Percentiles rank a stretch among this genome's conserved stretches.
Evolutionary conservation across 495 filamentous ascomycete genomes (phyloP).

Genomic region (Penicillium coffeae): DNA sequence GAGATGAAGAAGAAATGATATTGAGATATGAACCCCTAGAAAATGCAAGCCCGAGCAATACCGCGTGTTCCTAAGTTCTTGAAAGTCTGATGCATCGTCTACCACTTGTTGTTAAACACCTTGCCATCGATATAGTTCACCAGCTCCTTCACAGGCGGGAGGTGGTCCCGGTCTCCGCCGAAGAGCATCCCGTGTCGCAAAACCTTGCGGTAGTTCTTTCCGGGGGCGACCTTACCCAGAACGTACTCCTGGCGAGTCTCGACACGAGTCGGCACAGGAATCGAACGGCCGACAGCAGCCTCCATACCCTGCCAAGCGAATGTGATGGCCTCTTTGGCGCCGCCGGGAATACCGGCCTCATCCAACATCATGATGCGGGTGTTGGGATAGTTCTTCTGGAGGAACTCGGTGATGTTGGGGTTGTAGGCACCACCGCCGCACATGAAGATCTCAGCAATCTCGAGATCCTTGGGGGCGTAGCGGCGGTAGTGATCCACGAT

Average conservation of each 20-base stretch:
- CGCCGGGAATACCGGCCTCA: constrained; percentile 49
- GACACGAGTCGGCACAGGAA: constrained; percentile 50
- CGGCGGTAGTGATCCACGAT: constrained; percentile 54
- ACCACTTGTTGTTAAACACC: constrained; percentile 47
- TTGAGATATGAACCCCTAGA: neutral
- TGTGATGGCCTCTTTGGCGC: constrained; percentile 56
- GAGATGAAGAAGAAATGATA: neutral
- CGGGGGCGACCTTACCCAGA: constrained; percentile 50
- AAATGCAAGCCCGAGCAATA: neutral
- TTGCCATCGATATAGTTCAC: constrained; percentile 43
- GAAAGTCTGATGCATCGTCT: neutral
- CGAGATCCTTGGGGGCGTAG: constrained; percentile 45
- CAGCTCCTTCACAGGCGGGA: constrained; percentile 48
- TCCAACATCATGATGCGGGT: constrained; percentile 52
- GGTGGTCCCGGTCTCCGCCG: constrained; percentile 38
- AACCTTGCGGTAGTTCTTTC: constrained; percentile 51
- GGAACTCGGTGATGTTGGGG: constrained; percentile 51
- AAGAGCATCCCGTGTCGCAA: constrained; percentile 49
- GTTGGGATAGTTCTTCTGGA: constrained; percentile 45
- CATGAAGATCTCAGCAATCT: constrained; percentile 55
- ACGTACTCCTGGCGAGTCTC: constrained; percentile 46
- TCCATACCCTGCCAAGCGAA: constrained; percentile 57
- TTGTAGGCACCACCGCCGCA: constrained; percentile 56
- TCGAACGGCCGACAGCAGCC: constrained; percentile 46
- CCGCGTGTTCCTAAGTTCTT: neutral